phyloP scores from a whole-genome alignment of 169 alveolate genomes.

The Eimeria brunetti region DNA sequence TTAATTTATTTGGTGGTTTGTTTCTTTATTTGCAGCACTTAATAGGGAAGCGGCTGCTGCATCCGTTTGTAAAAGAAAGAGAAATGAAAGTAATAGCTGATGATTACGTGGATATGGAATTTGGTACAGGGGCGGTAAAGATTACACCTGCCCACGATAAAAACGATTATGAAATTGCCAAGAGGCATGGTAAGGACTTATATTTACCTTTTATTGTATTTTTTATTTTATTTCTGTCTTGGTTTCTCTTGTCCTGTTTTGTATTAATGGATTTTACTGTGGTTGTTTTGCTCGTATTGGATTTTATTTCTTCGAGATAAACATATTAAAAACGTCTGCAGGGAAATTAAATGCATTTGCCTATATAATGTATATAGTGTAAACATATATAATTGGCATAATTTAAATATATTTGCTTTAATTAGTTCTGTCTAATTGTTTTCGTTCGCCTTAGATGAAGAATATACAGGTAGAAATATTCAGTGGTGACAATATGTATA shows the following conservation, averaged over 20 bases:
- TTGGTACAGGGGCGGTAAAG: slow-evolving; percentile 99
- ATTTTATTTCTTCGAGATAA: neutral
- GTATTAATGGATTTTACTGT: too few species aligned
- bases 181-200: slow-evolving; percentile 91
- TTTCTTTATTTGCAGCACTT: slow-evolving; percentile 83
- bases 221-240: neutral
- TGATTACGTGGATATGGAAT: slow-evolving; percentile 97
- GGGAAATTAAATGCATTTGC: neutral
- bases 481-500: neutral
- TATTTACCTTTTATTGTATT: neutral
- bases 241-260: too few species aligned
- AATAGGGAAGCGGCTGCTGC: slow-evolving; percentile 97
- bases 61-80: slow-evolving; percentile 98
- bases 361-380: too few species aligned
- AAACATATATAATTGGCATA: neutral
- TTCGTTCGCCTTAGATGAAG: too few species aligned
- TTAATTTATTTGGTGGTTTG: neutral
- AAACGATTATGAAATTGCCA: slow-evolving; percentile 98
- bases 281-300: neutral
- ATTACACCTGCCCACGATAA: slow-evolving; percentile 99
- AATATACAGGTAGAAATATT: too few species aligned
- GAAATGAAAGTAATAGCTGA: slow-evolving; percentile 97
- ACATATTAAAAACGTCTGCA: too few species aligned
- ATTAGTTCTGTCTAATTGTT: too few species aligned
- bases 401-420: too few species aligned